A percentile compares a stretch with the other conserved stretches of the same genome.
These are phyloP conservation scores for Magnolia officinalis DNA, from an alignment of 164 flowering plant genomes.

Conservation along the genomic window DNA sequence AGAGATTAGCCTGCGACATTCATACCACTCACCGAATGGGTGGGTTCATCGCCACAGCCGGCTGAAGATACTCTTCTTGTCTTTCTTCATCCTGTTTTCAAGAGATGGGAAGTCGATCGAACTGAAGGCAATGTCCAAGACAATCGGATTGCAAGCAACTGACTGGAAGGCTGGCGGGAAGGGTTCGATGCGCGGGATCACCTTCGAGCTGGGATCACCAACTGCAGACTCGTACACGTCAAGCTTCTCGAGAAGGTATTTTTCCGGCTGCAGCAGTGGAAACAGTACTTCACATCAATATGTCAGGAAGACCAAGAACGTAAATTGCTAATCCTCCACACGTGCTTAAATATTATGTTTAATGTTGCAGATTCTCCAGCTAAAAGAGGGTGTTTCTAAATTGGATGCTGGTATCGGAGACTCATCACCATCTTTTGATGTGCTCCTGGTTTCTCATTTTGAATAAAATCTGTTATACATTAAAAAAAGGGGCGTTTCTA, in stretches of 20 bases:
- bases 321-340: no score
- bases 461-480: no score
- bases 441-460: no score
- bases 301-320: not conserved
- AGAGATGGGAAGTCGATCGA: slow-evolving; percentile 85
- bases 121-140: slow-evolving; percentile 77
- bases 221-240: slow-evolving; percentile 78
- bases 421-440: no score
- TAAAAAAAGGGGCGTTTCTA: no score
- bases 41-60: slow-evolving; percentile 68
- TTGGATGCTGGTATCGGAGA: not conserved
- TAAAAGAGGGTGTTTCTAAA: not conserved
- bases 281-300: not conserved
- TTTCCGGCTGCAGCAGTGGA: slow-evolving; percentile 49
- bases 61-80: slow-evolving; percentile 77
- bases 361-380: not conserved
- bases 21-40: not conserved
- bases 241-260: slow-evolving; percentile 74
- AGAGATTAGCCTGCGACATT: no score
- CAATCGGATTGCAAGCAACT: slow-evolving; percentile 83
- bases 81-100: slow-evolving; percentile 92
- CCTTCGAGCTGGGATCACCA: slow-evolving; percentile 56
- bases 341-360: no score
- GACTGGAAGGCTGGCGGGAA: slow-evolving; percentile 90
- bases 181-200: slow-evolving; percentile 49